Percentiles rank a stretch among this genome's conserved stretches.
Evolutionary conservation across 1,139 yeast genomes (phyloP).

Genomic region (Kodamaea fungicola): DNA sequence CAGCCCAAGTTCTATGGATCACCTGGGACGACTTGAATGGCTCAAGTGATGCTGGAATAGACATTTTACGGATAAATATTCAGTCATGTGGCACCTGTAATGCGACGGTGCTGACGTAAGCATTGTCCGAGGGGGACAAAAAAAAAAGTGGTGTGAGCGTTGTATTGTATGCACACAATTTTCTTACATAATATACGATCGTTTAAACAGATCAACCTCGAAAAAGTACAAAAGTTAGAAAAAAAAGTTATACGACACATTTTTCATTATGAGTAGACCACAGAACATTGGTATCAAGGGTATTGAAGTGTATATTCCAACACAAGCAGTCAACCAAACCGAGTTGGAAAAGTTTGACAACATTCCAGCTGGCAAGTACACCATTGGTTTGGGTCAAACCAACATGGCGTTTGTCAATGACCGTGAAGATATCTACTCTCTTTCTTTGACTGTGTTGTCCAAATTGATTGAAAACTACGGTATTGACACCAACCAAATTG

Average conservation of each 20-base stretch:
- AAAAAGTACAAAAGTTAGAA: too few relatives aligned
- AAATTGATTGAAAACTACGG: slow-evolving; percentile 75
- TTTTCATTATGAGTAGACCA: slow-evolving; percentile 30
- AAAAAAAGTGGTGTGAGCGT: too few relatives aligned
- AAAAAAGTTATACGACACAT: not conserved
- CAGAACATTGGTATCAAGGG: slow-evolving; percentile 95
- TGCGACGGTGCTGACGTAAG: too few relatives aligned
- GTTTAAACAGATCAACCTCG: too few relatives aligned
- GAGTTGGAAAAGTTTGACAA: slow-evolving; percentile 84
- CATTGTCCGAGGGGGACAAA: too few relatives aligned
- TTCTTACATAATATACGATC: too few relatives aligned
- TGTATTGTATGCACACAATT: too few relatives aligned
- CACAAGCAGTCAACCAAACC: slow-evolving; percentile 77
- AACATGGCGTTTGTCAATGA: slow-evolving; percentile 97
- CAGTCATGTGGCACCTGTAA: too few relatives aligned
- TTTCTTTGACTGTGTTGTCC: slow-evolving; percentile 79
- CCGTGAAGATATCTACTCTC: slow-evolving; percentile 94
- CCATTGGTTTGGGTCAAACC: slow-evolving; percentile 98
- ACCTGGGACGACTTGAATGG: slow-evolving; percentile 35
- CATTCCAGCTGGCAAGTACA: slow-evolving; percentile 91
- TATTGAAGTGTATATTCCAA: slow-evolving; percentile 86
- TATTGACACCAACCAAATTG: slow-evolving; percentile 77
- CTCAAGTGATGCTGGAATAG: slow-evolving; percentile 30
- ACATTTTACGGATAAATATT: slow-evolving; percentile 6
- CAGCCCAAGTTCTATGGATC: slow-evolving; percentile 83